Base-by-base conservation (phyloP, 192 early-diverging fungal genomes). In the Thamnidium elegans region DNA sequence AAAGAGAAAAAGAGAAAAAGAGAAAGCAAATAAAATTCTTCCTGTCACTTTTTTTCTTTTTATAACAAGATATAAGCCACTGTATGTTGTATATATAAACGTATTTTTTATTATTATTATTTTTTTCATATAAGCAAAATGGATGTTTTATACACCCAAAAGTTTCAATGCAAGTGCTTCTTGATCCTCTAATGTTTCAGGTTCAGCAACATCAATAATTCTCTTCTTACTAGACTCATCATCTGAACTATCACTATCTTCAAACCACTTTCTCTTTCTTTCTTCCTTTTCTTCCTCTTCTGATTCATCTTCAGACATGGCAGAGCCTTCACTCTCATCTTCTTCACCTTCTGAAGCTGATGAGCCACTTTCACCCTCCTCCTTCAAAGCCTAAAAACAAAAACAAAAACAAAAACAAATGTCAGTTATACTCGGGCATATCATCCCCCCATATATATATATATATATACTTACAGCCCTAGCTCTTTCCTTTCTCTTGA, bases 401-500 rank as follows among this genome's bases (percentile, higher is more conserved):
- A n/a, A n/a, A n/a, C n/a, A n/a, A n/a, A n/a, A n/a, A n/a, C n/a
- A n/a, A 10, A 39, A 39, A 39, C 4, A 26, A 26, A 26, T 26
- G 26, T 26, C 26, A 26, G 26, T 26, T n/a, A n/a, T n/a, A n/a
- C n/a, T n/a, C n/a, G 26, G 26, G 3, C 26, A 26, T 3, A 2
- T 26, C 26, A 1, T 26, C 26, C 26, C 3, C 26, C 26, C 26
- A 36, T 36, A 44, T 10, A 50, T 34, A 1, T 19, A 8, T 14
- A 47, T 11, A 34, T 0, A 36, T 20, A 8, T 42, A 50, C 71
- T 66, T 48, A 73, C 81, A 59, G 83, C 84, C 54, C 73, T 74
- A 59, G 84, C 84, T 30, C 84, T 79, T 52, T 78, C 60, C 74
- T 92, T 94, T 66, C 78, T 79, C 51, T 86, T 86, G 43, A 81